A percentile compares a stretch with the other conserved stretches of the same genome.
These are phyloP conservation scores for Casaregolazyma suthepensis DNA, from an alignment of 1,139 yeast species.

Conservation along the genomic window DNA sequence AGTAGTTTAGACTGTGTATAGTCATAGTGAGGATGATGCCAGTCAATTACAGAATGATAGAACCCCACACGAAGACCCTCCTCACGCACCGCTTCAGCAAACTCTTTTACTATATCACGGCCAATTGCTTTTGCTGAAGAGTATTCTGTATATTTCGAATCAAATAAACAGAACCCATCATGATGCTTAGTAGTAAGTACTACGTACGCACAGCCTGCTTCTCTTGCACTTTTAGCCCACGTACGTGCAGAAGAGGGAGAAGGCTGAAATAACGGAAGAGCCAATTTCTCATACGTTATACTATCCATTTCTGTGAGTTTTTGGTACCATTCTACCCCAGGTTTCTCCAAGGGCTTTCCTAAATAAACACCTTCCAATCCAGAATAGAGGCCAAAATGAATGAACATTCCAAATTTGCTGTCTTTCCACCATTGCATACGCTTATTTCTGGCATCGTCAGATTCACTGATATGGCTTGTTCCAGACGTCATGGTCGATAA, in stretches of 20 bases:
- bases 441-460: conserved; percentile 16
- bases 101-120: conserved; percentile 14
- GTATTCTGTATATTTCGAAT: conserved; percentile 10
- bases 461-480: conserved; percentile 20
- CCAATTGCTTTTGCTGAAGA: conserved; percentile 9
- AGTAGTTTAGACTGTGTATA: conserved; percentile 8
- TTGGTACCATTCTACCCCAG: conserved; percentile 17
- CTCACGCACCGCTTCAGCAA: conserved; percentile 9
- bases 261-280: conserved; percentile 11
- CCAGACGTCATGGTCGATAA: conserved; percentile 22
- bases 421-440: conserved; percentile 18
- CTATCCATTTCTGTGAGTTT: conserved; percentile 14
- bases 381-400: conserved; percentile 17
- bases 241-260: conserved; percentile 8
- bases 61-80: conserved; percentile 14
- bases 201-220: conserved; percentile 15
- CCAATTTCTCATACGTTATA: conserved; percentile 10
- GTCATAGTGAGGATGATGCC: conserved; percentile 17
- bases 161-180: conserved; percentile 17
- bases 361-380: conserved; percentile 15
- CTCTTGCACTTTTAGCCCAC: conserved; percentile 16
- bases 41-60: conserved; percentile 16
- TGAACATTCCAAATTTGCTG: conserved; percentile 18
- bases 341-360: conserved; percentile 7
- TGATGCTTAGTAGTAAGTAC: conserved; percentile 19